Percentiles rank a stretch among this genome's conserved stretches.
Conservation (phyloP, 371 early-diverging fungal species). For the Globomyces sp. region DNA sequence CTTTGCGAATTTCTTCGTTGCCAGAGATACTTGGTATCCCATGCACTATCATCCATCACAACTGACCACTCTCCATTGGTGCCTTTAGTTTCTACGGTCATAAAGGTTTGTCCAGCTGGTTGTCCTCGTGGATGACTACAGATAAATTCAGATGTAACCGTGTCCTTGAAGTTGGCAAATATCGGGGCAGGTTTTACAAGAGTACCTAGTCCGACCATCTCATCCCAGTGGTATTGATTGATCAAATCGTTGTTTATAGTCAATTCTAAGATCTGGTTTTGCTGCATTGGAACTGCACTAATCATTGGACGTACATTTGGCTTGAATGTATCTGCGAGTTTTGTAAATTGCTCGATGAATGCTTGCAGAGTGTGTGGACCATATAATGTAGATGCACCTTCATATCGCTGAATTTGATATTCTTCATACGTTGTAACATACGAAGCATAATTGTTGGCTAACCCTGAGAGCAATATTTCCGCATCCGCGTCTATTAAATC, state of each 20-base stretch:
- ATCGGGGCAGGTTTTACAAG: conserved; percentile 30
- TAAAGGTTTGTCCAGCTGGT: conserved; percentile 35
- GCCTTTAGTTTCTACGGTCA: conserved; percentile 56
- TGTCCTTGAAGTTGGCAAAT: conserved; percentile 10
- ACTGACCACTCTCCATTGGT: conserved; percentile 36
- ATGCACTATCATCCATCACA: conserved; percentile 31
- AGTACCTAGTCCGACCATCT: conserved; percentile 29
- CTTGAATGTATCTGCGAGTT: conserved; percentile 50
- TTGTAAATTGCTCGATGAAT: conserved; percentile 52
- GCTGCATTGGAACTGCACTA: background rate
- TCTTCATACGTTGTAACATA: conserved; percentile 66
- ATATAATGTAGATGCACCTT: conserved; percentile 67
- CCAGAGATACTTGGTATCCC: conserved; percentile 22
- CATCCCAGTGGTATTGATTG: conserved; percentile 51
- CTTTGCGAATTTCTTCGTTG: conserved; percentile 27
- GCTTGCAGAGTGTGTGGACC: conserved; percentile 62
- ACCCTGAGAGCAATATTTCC: conserved; percentile 54
- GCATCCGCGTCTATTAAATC: conserved; percentile 49
- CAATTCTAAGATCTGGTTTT: conserved; percentile 6
- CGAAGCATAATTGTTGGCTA: conserved; percentile 45
- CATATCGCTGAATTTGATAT: conserved; percentile 66
- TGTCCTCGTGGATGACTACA: conserved; percentile 64
- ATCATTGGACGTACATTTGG: background rate
- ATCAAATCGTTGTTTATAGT: conserved; percentile 37
- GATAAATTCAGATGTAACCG: conserved; percentile 48